A percentile compares a stretch with the other conserved stretches of the same genome.
These are phyloP conservation scores for Capsella bursapastoris DNA, from an alignment of 345 rosid species.

Conservation along the genomic window DNA sequence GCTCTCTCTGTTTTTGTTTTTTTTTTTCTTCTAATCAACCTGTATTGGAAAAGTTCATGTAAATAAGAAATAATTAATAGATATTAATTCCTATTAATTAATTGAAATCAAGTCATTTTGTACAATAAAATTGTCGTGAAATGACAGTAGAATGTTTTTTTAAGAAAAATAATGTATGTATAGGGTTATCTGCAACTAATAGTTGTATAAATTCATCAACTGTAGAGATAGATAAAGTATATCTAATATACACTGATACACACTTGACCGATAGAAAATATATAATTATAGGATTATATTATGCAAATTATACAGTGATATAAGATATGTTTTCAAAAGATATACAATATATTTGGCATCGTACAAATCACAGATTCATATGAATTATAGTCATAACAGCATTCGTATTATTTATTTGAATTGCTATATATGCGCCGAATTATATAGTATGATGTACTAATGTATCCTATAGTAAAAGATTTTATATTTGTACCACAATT, in stretches of 20 bases:
- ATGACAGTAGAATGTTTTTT: too few relatives aligned
- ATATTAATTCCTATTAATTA: too few relatives aligned
- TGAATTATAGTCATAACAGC: neutral
- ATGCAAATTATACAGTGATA: too few relatives aligned
- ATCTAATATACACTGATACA: too few relatives aligned
- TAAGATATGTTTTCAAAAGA: neutral
- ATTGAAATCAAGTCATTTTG: too few relatives aligned
- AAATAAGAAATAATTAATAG: neutral
- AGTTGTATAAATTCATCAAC: neutral
- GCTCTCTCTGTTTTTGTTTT: neutral
- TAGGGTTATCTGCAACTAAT: too few relatives aligned
- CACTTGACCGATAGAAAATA: too few relatives aligned
- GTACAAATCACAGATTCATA: neutral
- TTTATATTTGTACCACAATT: neutral
- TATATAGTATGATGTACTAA: neutral
- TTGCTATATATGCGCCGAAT: neutral
- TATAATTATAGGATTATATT: too few relatives aligned
- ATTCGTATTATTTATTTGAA: conserved; percentile 4
- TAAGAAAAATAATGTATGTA: too few relatives aligned
- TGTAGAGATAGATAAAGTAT: neutral
- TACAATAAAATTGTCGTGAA: neutral
- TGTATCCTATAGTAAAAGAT: neutral
- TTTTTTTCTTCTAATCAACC: neutral
- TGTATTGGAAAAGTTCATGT: neutral
- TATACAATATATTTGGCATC: neutral